Evolutionary conservation across 139 green algal genomes (phyloP).

Genomic region (Chlamydomonas asymmetrica): DNA sequence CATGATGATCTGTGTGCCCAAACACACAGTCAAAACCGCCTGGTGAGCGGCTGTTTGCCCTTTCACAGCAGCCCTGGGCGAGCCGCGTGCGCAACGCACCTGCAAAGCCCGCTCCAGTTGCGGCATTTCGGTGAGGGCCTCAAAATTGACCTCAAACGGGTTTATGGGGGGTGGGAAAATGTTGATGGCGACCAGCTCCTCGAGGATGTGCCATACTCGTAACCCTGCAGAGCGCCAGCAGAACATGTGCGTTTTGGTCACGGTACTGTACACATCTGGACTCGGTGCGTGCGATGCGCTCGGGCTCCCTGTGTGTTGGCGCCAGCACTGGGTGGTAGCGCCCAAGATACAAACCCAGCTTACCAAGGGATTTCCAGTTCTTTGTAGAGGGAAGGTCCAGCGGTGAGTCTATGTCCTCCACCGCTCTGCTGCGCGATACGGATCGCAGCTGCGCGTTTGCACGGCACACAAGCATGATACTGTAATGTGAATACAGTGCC

Average conservation of each 20-base stretch:
- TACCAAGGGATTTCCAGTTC: constrained; percentile 53
- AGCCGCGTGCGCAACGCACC: too few species aligned
- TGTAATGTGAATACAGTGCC: too few species aligned
- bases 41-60: too few species aligned
- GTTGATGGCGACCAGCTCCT: constrained; percentile 62
- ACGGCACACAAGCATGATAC: neutral
- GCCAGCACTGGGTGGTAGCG: neutral
- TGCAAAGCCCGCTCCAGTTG: constrained; percentile 59
- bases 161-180: constrained; percentile 50
- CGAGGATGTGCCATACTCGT: constrained; percentile 63
- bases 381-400: constrained; percentile 55
- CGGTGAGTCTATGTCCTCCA: constrained; percentile 58
- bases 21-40: too few species aligned
- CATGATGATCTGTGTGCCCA: neutral
- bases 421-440: neutral
- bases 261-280: too few species aligned
- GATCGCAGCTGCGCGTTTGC: constrained; percentile 57
- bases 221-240: constrained; percentile 28
- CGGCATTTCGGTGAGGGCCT: constrained; percentile 55
- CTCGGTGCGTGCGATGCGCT: too few species aligned
- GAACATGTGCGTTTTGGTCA: too few species aligned
- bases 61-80: too few species aligned
- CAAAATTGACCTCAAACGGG: constrained; percentile 63
- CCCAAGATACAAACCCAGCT: too few species aligned
- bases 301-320: neutral